A percentile compares a stretch with the other conserved stretches of the same genome.
Conservation (phyloP, 73 alveolate species). For the Paramecium sonneborni region DNA sequence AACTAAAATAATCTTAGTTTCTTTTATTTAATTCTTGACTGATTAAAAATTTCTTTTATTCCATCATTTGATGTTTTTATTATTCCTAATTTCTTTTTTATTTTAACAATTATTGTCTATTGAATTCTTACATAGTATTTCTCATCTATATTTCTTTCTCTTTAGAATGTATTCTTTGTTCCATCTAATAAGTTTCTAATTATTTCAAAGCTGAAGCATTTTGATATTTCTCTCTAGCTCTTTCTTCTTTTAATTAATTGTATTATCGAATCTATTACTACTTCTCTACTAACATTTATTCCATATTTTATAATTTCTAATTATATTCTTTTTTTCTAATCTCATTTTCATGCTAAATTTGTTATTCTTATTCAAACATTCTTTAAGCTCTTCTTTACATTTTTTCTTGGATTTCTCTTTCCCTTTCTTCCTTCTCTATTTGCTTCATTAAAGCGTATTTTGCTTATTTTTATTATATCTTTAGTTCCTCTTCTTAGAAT, state of each 20-base stretch:
- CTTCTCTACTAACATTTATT: background rate
- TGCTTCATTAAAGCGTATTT: slow-evolving; percentile 1
- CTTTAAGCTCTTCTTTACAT: background rate
- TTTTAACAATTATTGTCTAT: background rate
- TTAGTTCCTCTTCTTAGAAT: slow-evolving; percentile 22
- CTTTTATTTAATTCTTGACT: background rate
- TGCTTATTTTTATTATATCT: background rate
- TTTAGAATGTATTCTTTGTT: slow-evolving; percentile 7
- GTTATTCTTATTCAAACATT: background rate
- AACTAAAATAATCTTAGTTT: background rate
- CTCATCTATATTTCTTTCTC: slow-evolving; percentile 2
- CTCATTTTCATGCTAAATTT: background rate
- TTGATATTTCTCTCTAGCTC: slow-evolving; percentile 29
- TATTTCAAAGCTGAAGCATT: background rate
- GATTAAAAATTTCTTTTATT: background rate
- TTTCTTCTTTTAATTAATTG: slow-evolving; percentile 13
- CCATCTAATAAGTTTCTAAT: background rate
- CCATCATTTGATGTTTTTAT: background rate
- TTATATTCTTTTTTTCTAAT: background rate
- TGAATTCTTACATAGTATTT: background rate
- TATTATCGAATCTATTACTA: background rate
- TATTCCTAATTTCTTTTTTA: background rate
- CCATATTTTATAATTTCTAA: background rate
- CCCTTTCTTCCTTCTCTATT: slow-evolving; percentile 9
- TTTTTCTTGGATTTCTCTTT: slow-evolving; percentile 11